Base-by-base conservation (phyloP, 331 rosid species). In the Acacia pycnantha region DNA sequence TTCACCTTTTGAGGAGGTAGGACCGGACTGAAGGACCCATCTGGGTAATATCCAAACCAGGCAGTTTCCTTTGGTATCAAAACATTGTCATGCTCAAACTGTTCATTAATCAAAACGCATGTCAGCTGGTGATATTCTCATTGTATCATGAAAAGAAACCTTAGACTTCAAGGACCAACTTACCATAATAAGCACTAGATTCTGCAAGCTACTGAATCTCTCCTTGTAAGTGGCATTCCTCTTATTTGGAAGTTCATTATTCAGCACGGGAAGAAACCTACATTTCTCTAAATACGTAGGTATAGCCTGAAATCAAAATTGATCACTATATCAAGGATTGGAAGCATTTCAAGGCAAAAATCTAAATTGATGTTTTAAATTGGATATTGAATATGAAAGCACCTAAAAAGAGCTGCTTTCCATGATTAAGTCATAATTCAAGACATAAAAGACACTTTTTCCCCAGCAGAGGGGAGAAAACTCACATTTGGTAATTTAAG, bases 111-210 rank as follows among this genome's bases (percentile, higher is more conserved):
- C 65, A 77, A 48, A 84, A 59, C 68, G 64, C 61, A 77, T 59
- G 8, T 71, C 66, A 81, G 80, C 73, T 51, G 14, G 35, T 43
- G 48, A 62, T 62, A 29, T 62, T 74, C 67, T 31, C 40, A 50
- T 61, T 26, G 43, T 56, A 72, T 80, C 41, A 80, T 77, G 75
- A 67, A 29, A 83, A 61, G 8, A 11, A 16, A 18, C 13, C 70
- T 54, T n/a, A 64, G 51, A 79, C 77, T 62, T 18, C 56, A 54
- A 79, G 50, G 33, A 61, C 16, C 43, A 47, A 73, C 79, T 48
- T 88, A 96, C 99, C 99, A 91, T 94, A 74, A 94, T 94, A 69
- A 96, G 98, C 75, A 96, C 95, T 88, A 94, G 87, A 77, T 94
- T 92, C 70, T 91, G 74, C 81, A 96, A 91, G 93, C 94, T 94